Evolutionary conservation across 306 rosid genomes (phyloP).

Genomic region (Prunus mongolica): DNA sequence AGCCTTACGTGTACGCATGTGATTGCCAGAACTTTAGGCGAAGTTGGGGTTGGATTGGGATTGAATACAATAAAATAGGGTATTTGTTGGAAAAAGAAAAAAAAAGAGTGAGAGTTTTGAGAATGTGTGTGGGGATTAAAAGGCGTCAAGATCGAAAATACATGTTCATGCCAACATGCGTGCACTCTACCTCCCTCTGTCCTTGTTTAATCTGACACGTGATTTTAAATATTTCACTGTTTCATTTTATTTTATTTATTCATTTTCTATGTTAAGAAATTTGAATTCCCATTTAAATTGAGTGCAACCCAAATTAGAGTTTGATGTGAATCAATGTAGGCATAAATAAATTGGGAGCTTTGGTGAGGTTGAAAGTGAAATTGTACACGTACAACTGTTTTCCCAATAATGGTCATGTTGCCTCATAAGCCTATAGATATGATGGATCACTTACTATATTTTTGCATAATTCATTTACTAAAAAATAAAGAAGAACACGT

Average conservation of each 20-base stretch:
- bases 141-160: conserved; percentile 11
- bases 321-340: not conserved
- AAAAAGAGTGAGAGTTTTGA: not conserved
- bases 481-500: no score
- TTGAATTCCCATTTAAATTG: not conserved
- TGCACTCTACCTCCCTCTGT: conserved; percentile 8
- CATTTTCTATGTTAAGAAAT: no score
- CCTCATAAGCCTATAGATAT: not conserved
- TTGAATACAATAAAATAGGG: not conserved
- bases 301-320: not conserved
- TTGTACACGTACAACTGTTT: not conserved
- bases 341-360: not conserved
- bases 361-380: not conserved
- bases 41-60: no score
- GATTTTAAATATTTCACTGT: not conserved
- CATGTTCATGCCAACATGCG: conserved; percentile 20
- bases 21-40: no score
- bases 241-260: not conserved
- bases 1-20: no score
- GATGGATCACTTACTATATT: not conserved
- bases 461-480: no score
- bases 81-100: not conserved
- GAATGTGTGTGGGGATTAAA: not conserved
- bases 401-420: not conserved
- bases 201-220: not conserved